Evolutionary conservation across 306 rosid species (phyloP), one percentile per base, ranked within the genome.

Genomic region (Ziziphus jujuba): DNA sequence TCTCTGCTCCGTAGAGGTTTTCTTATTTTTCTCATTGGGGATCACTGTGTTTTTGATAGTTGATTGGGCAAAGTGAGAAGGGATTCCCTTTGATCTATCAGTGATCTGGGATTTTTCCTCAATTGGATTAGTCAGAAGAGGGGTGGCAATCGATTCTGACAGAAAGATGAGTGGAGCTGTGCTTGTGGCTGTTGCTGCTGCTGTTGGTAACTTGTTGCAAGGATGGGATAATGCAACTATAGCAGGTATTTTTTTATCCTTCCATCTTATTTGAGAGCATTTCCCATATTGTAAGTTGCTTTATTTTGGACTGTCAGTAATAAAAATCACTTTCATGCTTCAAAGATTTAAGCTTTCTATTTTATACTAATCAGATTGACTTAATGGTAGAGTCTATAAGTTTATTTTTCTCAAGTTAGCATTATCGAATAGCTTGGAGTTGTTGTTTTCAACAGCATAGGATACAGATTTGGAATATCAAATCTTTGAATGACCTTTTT

Each of bases 221-320:
- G 99, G 99, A 73, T 90, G 99, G 99, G 99, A 93, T 75, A 93
- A 87, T 84, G 92, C 99, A 16, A 89, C 99, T 19, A 85, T 93
- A 24, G 98, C 98, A 66, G 96, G 98, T 90, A 66, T 10, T 63
- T n/a, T 19, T 5, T 5, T 25, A 9, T 10, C 2, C 28, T 2
- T 22, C 33, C 24, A 9, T 38, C 28, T 38, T 51, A 10, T 13
- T 58, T 45, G 12, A 35, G 8, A 6, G 38, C 22, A 25, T 62
- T n/a, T 40, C 24, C 53, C 35, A 19, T 22, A 5, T n/a, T 28
- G 38, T 38, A 69, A 25, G 43, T 67, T 5, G 63, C 63, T 75
- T 22, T 28, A 12, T 61, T 61, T n/a, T 65, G 10, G 69, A 63
- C 28, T 23, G 25, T 33, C 43, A 20, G 10, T 34, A 48, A 33